These are phyloP conservation scores for Bipolaris sorokiniana DNA, from an alignment of 2,329 filamentous ascomycete genomes.

Conservation along the genomic window DNA sequence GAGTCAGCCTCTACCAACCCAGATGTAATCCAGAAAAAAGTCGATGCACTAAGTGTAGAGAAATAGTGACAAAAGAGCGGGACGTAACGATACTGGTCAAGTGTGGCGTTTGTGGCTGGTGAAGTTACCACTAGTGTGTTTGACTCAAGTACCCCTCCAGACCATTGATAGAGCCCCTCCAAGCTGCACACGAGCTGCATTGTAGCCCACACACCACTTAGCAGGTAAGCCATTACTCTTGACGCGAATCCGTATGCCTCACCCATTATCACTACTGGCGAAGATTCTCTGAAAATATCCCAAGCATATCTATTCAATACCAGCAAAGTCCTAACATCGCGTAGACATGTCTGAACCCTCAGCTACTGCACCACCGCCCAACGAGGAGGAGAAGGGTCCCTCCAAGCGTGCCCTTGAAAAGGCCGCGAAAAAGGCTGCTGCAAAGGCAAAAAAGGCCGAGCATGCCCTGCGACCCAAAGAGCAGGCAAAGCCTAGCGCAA, in stretches of 20 bases:
- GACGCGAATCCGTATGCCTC: background rate
- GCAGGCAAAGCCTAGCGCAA: constrained; percentile 40
- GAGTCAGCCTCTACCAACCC: background rate
- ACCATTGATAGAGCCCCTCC: constrained; percentile 19
- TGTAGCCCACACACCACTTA: background rate
- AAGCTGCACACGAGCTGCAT: constrained; percentile 22
- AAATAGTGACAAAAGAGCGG: background rate
- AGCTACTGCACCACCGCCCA: constrained; percentile 20
- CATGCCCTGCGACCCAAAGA: constrained; percentile 51
- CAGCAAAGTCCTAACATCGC: constrained; percentile 2
- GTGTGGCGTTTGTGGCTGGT: constrained; percentile 26
- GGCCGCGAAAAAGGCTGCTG: constrained; percentile 57
- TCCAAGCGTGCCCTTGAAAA: constrained; percentile 59
- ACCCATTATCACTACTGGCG: background rate
- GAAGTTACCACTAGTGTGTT: constrained; percentile 20
- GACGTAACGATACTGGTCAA: background rate
- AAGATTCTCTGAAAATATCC: background rate
- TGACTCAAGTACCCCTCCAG: constrained; percentile 34
- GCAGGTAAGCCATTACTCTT: background rate
- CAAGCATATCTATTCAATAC: background rate
- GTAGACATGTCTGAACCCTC: constrained; percentile 35
- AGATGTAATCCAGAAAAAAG: background rate
- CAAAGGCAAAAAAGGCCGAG: constrained; percentile 52
- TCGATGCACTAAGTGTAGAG: background rate
- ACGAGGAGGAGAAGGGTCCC: constrained; percentile 45